A percentile compares a stretch with the other conserved stretches of the same genome.
Conservation (phyloP, 1,284 basidiomycete genomes). For the Exobasidium cylindrosporum region DNA sequence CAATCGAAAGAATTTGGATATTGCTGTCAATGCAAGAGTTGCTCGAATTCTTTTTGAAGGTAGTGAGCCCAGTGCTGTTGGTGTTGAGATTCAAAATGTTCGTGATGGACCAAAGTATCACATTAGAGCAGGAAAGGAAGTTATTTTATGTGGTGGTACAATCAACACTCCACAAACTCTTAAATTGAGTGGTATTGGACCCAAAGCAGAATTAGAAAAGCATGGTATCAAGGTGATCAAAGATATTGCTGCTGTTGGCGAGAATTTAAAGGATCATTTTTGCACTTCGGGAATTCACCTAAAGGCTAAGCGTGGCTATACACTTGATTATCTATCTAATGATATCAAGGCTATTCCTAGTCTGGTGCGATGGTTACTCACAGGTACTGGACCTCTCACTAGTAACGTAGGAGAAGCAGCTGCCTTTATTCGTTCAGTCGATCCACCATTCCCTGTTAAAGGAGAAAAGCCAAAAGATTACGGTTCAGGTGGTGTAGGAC, state of each 20-base stretch:
- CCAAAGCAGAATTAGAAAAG: constrained; percentile 25
- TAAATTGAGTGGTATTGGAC: constrained; percentile 43
- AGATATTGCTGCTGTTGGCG: constrained; percentile 33
- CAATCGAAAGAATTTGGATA: constrained; percentile 35
- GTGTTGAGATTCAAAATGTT: constrained; percentile 34
- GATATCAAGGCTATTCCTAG: constrained; percentile 22
- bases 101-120: constrained; percentile 36
- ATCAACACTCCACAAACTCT: constrained; percentile 51
- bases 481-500: constrained; percentile 23
- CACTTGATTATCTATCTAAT: constrained; percentile 27
- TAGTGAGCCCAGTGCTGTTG: constrained; percentile 31
- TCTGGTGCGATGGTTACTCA: constrained; percentile 34
- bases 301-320: constrained; percentile 28
- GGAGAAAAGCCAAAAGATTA: constrained; percentile 35
- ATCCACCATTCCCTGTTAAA: constrained; percentile 18
- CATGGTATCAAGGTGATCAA: constrained; percentile 25
- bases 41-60: constrained; percentile 36
- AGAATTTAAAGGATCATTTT: constrained; percentile 44
- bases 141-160: constrained; percentile 48
- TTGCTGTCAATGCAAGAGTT: constrained; percentile 37
- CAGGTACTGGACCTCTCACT: constrained; percentile 34
- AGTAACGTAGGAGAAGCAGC: constrained; percentile 28
- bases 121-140: constrained; percentile 33
- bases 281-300: constrained; percentile 30
- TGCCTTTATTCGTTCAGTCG: constrained; percentile 21